Base-by-base conservation (phyloP, 768 basidiomycete species). In the Calocera cornea region DNA sequence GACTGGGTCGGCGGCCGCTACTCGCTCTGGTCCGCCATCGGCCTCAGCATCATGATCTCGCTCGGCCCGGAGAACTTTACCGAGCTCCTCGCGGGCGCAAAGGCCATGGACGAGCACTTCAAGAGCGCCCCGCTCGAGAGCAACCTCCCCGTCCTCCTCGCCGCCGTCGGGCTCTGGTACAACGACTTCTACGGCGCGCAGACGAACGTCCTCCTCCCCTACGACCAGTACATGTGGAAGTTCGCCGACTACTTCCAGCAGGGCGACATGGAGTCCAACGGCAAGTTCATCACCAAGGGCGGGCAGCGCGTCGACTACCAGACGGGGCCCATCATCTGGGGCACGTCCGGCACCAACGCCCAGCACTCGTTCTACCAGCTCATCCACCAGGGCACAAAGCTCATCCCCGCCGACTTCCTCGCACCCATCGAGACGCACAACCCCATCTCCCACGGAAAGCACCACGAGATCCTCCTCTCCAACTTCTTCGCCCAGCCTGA, bases 201-300 rank as follows among this genome's bases (percentile, higher is more conserved):
- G 79, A 98, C 97, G 2, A 91, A 95, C 71, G 92, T 89, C 1
- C 83, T 99, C 44, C 83, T 99, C 47, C 97, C 97, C 0, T 99
- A 99, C 75, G 97, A 99, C 78, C 97, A 99, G 77, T 99, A 99
- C 79, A 81, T 99, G 70, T 92, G 97, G 84, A 97, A 95, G 78
- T 99, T 99, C 73, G 95, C 97, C 40, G 97, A 99, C 78, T 98
- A 98, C 82, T 99, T 99, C 90, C 97, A 97, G 78, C 97, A 98
- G 78, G 95, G 95, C 54, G 97, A 99, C 78, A 99, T 99, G 97
- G 97, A 99, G 79, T 97, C 93, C 27, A 97, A 99, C 77, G 97
- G 97, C 67, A 99, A 98, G 81, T 90, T 85, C 66, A 84, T 97
- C 70, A 98, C 97, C 71, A 99, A 98, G 80, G 83, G 85, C 68